Evolutionary conservation across 208 protist species (phyloP).

Genomic region (Crithidia mellificae): DNA sequence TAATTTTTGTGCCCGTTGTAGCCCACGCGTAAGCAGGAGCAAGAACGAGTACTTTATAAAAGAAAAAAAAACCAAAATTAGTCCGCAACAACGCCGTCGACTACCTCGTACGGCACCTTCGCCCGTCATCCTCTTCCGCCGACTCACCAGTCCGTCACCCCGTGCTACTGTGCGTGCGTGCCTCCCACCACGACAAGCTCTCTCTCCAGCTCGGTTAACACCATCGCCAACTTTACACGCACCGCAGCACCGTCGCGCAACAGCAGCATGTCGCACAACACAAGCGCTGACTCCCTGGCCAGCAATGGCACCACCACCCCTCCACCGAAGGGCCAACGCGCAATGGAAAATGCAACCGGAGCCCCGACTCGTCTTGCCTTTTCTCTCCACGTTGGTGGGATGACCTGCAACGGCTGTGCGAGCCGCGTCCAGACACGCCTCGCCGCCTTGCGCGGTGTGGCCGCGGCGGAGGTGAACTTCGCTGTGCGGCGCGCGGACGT

Average conservation of each 20-base stretch:
- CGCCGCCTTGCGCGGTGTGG: conserved; percentile 27
- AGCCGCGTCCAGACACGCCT: conserved; percentile 43
- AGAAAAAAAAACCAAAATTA: too few species aligned
- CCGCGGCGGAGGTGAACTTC: conserved; percentile 44
- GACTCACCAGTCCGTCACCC: background rate
- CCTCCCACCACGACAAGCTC: background rate
- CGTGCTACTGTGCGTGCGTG: background rate
- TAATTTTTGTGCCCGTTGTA: too few species aligned
- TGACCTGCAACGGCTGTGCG: conserved; percentile 75
- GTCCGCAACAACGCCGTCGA: conserved; percentile 2
- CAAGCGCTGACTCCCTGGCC: conserved; percentile 4
- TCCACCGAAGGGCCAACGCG: background rate
- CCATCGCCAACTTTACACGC: background rate
- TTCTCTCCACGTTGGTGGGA: conserved; percentile 45
- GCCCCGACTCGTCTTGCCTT: background rate
- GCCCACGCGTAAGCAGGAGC: too few species aligned
- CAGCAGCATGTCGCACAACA: background rate
- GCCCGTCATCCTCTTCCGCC: conserved; percentile 1
- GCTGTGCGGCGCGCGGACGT: conserved; percentile 19
- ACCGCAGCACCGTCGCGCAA: background rate
- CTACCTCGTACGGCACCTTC: conserved; percentile 14
- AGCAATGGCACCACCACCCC: background rate
- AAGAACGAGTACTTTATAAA: too few species aligned
- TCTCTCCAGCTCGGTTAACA: conserved; percentile 6
- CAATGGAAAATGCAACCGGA: background rate